These are phyloP conservation scores for Tolypocladium amazonense DNA, from an alignment of 2,329 filamentous ascomycete genomes.

Conservation along the genomic window DNA sequence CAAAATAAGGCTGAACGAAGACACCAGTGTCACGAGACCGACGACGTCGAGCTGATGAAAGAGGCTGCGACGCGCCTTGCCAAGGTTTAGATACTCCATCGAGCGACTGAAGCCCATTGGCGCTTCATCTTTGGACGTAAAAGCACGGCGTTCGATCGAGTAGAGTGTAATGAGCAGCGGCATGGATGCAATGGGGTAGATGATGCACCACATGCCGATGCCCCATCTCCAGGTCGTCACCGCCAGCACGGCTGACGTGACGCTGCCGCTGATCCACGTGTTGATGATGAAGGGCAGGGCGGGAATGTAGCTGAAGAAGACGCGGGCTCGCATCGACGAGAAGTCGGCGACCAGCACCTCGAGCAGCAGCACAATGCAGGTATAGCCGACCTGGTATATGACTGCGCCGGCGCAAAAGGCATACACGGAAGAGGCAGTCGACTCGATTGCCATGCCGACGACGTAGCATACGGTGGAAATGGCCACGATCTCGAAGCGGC, in stretches of 20 bases:
- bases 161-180: conserved; percentile 38
- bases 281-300: conserved; percentile 49
- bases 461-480: conserved; percentile 47
- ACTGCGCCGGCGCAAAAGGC: conserved; percentile 42
- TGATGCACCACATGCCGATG: conserved; percentile 53
- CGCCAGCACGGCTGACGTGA: conserved; percentile 38
- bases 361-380: conserved; percentile 42
- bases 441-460: conserved; percentile 41
- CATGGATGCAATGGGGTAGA: conserved; percentile 44
- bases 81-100: not conserved
- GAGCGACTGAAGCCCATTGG: not conserved
- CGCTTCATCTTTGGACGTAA: not conserved
- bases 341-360: conserved; percentile 52
- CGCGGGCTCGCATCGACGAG: conserved; percentile 46
- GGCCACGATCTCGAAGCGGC: conserved; percentile 46
- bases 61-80: conserved; percentile 29
- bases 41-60: conserved; percentile 45
- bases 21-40: conserved; percentile 35
- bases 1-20: conserved; percentile 34
- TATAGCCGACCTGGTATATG: conserved; percentile 50
- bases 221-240: conserved; percentile 50
- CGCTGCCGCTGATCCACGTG: conserved; percentile 51
- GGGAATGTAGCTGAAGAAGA: conserved; percentile 54
- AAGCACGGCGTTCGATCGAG: conserved; percentile 16
- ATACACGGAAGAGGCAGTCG: conserved; percentile 34